A percentile compares a stretch with the other conserved stretches of the same genome.
Evolutionary conservation across 2,329 filamentous ascomycete species (phyloP).

Genomic region (Epichloe aotearoae): DNA sequence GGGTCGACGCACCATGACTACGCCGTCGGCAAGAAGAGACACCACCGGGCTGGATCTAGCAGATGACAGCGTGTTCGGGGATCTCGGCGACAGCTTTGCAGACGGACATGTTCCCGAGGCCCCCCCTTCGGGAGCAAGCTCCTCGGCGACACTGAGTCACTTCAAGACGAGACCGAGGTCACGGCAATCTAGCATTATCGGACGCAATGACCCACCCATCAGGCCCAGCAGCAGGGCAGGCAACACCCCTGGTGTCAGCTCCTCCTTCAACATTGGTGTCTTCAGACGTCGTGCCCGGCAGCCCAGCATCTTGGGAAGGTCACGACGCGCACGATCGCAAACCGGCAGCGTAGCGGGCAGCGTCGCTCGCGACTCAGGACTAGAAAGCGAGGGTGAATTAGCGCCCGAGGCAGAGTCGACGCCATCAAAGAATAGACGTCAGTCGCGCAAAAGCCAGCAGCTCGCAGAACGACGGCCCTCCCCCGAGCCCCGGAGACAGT

Average conservation of each 20-base stretch:
- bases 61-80: conserved; percentile 34
- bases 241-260: conserved; percentile 34
- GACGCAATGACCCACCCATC: conserved; percentile 37
- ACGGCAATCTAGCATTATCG: conserved; percentile 36
- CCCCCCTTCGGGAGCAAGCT: conserved; percentile 29
- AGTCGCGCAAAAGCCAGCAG: conserved; percentile 19
- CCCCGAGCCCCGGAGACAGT: conserved; percentile 12
- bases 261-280: conserved; percentile 40
- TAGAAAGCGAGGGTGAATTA: conserved; percentile 35
- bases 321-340: conserved; percentile 28
- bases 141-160: conserved; percentile 32
- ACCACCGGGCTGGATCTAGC: conserved; percentile 34
- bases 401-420: conserved; percentile 56
- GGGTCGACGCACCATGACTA: conserved; percentile 22
- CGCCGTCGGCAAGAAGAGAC: conserved; percentile 24
- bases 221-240: conserved; percentile 38
- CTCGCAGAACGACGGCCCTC: conserved; percentile 10
- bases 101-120: conserved; percentile 23
- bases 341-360: conserved; percentile 8
- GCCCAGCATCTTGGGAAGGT: conserved; percentile 46
- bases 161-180: conserved; percentile 28
- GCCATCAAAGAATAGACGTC: conserved; percentile 36
- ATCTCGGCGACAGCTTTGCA: conserved; percentile 29
- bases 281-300: conserved; percentile 46
- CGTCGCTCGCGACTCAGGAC: conserved; percentile 19